These are phyloP conservation scores for Cucumis cinereus DNA, from an alignment of 306 rosid species.

Conservation along the genomic window DNA sequence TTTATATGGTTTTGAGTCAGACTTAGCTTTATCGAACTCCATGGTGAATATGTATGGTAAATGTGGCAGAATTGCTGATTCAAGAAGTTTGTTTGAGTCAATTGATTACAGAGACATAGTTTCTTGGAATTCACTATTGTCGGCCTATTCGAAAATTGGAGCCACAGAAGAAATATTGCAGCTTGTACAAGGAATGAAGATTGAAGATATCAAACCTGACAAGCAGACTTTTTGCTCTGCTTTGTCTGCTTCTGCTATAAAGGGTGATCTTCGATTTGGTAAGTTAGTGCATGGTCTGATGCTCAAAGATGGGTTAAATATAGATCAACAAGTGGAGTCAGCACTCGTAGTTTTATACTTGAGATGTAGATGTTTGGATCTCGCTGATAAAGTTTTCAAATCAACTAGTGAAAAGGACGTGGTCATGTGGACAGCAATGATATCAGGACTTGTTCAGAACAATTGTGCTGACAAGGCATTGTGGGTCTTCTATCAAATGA, in stretches of 20 bases:
- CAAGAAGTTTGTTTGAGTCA: constrained; percentile 10
- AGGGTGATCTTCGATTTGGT: constrained; percentile 1
- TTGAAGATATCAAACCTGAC: constrained; percentile 4
- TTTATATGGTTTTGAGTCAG: constrained; percentile 7
- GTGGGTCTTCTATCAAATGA: constrained; percentile 9
- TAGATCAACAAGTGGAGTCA: constrained; percentile 11
- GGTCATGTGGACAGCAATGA: constrained; percentile 15
- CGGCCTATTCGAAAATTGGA: constrained; percentile 2
- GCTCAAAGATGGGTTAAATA: neutral
- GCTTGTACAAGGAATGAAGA: constrained; percentile 3
- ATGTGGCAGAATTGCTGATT: constrained; percentile 7
- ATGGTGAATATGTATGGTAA: constrained; percentile 8
- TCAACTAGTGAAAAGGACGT: neutral
- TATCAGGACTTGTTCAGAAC: constrained; percentile 14
- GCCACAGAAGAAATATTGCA: constrained; percentile 3
- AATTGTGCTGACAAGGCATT: constrained; percentile 8
- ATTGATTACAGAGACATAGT: constrained; percentile 10
- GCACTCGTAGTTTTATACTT: constrained; percentile 9
- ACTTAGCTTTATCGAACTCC: constrained; percentile 7
- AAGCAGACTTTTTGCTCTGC: constrained; percentile 8
- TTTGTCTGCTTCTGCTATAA: constrained; percentile 7
- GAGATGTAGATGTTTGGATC: neutral
- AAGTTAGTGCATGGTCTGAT: constrained; percentile 9
- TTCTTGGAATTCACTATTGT: constrained; percentile 11
- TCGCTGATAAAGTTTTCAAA: neutral